Percentiles rank a stretch among this genome's conserved stretches.
phyloP scores from a whole-genome alignment of 2,329 filamentous ascomycete species.

The Fusarium pininemorale region DNA sequence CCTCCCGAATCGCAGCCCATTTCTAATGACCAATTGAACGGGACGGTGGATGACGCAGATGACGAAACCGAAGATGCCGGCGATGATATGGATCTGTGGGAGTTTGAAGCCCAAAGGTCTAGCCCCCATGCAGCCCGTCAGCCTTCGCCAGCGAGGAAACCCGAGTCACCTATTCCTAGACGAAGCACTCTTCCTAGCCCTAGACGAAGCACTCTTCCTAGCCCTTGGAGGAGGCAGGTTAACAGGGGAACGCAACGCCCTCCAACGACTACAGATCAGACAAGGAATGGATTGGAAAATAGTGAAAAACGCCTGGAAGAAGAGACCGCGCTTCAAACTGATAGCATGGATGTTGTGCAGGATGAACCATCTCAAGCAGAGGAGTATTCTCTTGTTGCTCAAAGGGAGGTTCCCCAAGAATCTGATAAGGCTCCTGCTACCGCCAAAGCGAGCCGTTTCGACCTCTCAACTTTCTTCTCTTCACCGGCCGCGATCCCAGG shows the following conservation, averaged over 20 bases:
- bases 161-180: conserved; percentile 31
- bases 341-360: conserved; percentile 17
- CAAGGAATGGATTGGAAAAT: neutral
- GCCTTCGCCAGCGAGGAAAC: conserved; percentile 43
- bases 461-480: conserved; percentile 66
- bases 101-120: conserved; percentile 62
- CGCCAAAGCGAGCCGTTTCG: conserved; percentile 50
- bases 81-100: conserved; percentile 66
- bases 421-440: conserved; percentile 31
- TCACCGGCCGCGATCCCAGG: conserved; percentile 58
- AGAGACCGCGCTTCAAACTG: conserved; percentile 9
- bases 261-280: neutral
- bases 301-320: neutral
- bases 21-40: conserved; percentile 23
- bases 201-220: conserved; percentile 46
- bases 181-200: conserved; percentile 49
- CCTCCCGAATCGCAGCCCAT: neutral
- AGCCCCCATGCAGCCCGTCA: conserved; percentile 48
- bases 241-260: conserved; percentile 35
- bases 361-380: conserved; percentile 44
- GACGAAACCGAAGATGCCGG: conserved; percentile 40
- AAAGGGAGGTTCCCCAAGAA: conserved; percentile 30
- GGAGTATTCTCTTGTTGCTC: conserved; percentile 57
- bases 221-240: conserved; percentile 50
- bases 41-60: conserved; percentile 24